Percentiles rank a stretch among this genome's conserved stretches.
Evolutionary conservation across 2,329 filamentous ascomycete species (phyloP).

Genomic region (Polychaeton citri): DNA sequence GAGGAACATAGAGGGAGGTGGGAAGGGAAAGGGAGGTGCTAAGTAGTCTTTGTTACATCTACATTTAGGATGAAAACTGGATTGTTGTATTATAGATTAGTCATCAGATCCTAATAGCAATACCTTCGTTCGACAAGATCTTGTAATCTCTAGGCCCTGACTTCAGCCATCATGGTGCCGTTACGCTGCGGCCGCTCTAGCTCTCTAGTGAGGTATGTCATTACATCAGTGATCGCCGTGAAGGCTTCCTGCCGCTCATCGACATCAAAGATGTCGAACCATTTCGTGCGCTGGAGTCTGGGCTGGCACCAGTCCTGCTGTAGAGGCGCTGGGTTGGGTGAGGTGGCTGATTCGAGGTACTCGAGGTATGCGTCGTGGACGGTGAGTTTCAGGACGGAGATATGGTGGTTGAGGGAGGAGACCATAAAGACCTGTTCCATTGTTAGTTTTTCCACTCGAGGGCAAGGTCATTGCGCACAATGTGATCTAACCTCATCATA

Average conservation of each 20-base stretch:
- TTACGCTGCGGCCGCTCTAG: not conserved
- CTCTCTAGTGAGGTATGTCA: conserved; percentile 36
- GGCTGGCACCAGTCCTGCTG: conserved; percentile 38
- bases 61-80: too few species aligned
- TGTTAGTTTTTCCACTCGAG: not conserved
- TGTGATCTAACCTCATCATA: conserved; percentile 38
- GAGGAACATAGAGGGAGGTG: not conserved
- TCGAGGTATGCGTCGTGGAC: conserved; percentile 44
- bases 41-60: too few species aligned
- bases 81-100: too few species aligned
- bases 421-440: conserved; percentile 43
- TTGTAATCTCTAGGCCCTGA: too few species aligned
- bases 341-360: conserved; percentile 35
- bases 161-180: too few species aligned
- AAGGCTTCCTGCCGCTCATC: conserved; percentile 43
- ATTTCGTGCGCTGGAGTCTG: conserved; percentile 40
- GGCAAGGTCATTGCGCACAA: too few species aligned
- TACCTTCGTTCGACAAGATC: too few species aligned
- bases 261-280: conserved; percentile 45
- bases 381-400: conserved; percentile 44
- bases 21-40: not conserved
- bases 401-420: conserved; percentile 49
- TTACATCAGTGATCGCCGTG: conserved; percentile 43
- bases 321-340: conserved; percentile 15
- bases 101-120: too few species aligned